Conservation (phyloP, 2,329 filamentous ascomycete species). For the Teratosphaeria destructans region DNA sequence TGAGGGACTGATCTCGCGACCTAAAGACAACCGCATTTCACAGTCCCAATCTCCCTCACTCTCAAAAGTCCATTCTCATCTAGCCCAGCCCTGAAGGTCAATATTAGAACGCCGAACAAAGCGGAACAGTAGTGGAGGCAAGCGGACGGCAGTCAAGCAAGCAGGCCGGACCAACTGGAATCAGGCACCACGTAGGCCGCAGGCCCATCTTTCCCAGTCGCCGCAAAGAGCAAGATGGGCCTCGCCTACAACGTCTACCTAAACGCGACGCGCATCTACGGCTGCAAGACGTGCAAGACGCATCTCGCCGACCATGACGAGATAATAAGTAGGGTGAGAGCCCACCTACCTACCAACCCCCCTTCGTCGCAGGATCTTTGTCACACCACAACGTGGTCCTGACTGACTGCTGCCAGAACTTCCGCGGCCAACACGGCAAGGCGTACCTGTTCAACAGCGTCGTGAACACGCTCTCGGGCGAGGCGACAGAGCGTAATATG, state of each 20-base stretch:
- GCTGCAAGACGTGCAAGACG: conserved; percentile 88
- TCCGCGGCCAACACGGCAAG: conserved; percentile 95
- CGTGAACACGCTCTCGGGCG: conserved; percentile 76
- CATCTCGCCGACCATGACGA: conserved; percentile 93
- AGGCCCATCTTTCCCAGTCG: neutral
- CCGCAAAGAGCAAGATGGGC: conserved; percentile 15
- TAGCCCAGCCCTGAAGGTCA: neutral
- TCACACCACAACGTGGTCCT: no score
- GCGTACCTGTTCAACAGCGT: conserved; percentile 92
- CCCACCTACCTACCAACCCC: no score
- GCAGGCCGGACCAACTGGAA: neutral
- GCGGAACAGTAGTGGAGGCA: neutral
- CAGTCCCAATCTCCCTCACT: neutral
- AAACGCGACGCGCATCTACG: conserved; percentile 65
- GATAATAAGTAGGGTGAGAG: conserved; percentile 77
- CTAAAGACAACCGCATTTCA: neutral
- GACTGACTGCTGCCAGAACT: conserved; percentile 54
- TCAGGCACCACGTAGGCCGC: neutral
- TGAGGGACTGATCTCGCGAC: neutral
- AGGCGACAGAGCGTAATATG: conserved; percentile 93
- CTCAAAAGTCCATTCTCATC: neutral
- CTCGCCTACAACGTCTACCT: conserved; percentile 44
- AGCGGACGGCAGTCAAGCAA: neutral
- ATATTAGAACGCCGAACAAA: neutral
- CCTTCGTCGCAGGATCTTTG: no score